phyloP scores from a whole-genome alignment of 345 rosid genomes.

The thale cress (Arabidopsis thaliana) region DNA sequence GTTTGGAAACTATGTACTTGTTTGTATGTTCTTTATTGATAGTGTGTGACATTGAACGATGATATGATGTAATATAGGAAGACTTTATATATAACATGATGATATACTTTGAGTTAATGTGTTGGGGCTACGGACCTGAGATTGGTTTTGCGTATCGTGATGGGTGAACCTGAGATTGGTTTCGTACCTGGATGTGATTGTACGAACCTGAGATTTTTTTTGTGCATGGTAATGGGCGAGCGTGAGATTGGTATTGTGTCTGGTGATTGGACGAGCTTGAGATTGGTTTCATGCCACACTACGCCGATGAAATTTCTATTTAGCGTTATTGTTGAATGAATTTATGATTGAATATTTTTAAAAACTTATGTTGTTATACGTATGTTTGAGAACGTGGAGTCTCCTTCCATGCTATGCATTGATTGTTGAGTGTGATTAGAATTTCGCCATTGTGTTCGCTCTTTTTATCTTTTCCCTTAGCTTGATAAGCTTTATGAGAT shows the following conservation, averaged over 20 bases:
- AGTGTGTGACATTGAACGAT: background rate
- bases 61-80: background rate
- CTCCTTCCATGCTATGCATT: background rate
- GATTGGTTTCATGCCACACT: background rate
- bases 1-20: background rate
- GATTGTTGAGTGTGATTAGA: no score
- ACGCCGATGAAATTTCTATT: background rate
- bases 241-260: background rate
- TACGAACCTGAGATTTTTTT: background rate
- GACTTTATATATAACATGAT: no score
- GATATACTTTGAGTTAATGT: no score
- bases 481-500: no score
- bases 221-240: background rate
- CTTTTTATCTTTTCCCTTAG: no score
- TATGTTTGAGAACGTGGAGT: background rate
- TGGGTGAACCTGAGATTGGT: no score
- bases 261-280: background rate
- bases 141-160: no score
- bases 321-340: background rate
- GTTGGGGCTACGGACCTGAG: no score
- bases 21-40: no score
- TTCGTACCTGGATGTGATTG: no score
- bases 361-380: no score
- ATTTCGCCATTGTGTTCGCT: no score
- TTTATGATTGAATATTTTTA: background rate